These are phyloP conservation scores for Nematodospora anomalae DNA, from an alignment of 1,139 yeast genomes.

Conservation along the genomic window DNA sequence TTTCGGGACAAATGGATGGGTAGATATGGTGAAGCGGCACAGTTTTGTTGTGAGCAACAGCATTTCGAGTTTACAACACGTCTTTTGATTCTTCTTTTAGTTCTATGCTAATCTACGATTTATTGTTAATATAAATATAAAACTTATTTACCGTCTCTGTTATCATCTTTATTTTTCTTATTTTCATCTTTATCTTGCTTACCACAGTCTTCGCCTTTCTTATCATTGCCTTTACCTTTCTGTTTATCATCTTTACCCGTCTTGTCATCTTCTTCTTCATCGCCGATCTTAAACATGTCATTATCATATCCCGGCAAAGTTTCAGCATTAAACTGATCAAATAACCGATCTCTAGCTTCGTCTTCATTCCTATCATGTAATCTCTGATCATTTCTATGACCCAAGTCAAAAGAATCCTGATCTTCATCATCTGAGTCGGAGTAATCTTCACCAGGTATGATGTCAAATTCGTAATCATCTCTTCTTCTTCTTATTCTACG, in stretches of 20 bases:
- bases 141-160: background rate
- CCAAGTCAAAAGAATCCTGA: slow-evolving; percentile 27
- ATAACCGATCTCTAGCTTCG: slow-evolving; percentile 42
- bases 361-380: slow-evolving; percentile 21
- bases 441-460: slow-evolving; percentile 68
- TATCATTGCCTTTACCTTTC: too few relatives aligned
- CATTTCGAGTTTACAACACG: too few relatives aligned
- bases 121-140: too few relatives aligned
- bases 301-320: slow-evolving; percentile 41
- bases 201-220: too few relatives aligned
- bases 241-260: slow-evolving; percentile 1
- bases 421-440: slow-evolving; percentile 34
- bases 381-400: slow-evolving; percentile 21
- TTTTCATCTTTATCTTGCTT: slow-evolving; percentile 37
- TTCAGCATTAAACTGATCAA: slow-evolving; percentile 41
- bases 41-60: too few relatives aligned
- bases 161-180: slow-evolving; percentile 4
- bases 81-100: too few relatives aligned
- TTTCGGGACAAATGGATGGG: too few relatives aligned
- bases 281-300: slow-evolving; percentile 46
- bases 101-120: too few relatives aligned
- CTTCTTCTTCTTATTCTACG: slow-evolving; percentile 63
- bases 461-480: slow-evolving; percentile 77
- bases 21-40: too few relatives aligned
- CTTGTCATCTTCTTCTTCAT: slow-evolving; percentile 31